Percentiles rank a stretch among this genome's conserved stretches.
Evolutionary conservation across 495 filamentous ascomycete species (phyloP).

Genomic region (Xylaria nigripes): DNA sequence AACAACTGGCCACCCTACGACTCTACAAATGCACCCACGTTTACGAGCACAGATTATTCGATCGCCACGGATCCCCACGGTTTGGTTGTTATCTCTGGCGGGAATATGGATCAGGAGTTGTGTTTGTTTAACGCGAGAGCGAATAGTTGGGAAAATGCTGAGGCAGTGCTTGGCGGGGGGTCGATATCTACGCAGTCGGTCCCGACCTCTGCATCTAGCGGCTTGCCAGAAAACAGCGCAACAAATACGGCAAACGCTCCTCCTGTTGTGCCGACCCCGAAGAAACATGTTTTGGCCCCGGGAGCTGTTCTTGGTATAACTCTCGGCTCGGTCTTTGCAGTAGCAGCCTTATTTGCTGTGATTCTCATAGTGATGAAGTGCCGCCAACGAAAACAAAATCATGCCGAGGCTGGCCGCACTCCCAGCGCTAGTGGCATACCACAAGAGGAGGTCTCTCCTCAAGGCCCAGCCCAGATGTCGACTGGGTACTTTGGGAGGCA

Average conservation of each 20-base stretch:
- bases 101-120: constrained; percentile 55
- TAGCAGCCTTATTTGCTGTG: constrained; percentile 58
- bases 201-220: constrained; percentile 26
- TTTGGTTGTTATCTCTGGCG: constrained; percentile 70
- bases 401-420: constrained; percentile 39
- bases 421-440: constrained; percentile 44
- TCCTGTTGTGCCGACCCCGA: constrained; percentile 11
- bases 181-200: constrained; percentile 26
- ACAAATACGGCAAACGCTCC: constrained; percentile 7
- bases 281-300: constrained; percentile 34
- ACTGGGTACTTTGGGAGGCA: constrained; percentile 40
- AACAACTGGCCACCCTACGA: constrained; percentile 75
- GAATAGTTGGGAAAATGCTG: constrained; percentile 78
- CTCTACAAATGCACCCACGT: constrained; percentile 56
- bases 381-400: constrained; percentile 37
- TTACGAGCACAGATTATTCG: constrained; percentile 40
- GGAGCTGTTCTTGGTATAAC: constrained; percentile 67
- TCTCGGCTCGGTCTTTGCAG: constrained; percentile 67
- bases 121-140: constrained; percentile 71
- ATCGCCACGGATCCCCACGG: constrained; percentile 45
- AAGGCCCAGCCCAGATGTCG: constrained; percentile 45
- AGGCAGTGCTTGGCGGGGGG: constrained; percentile 49
- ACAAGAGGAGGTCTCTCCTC: constrained; percentile 45
- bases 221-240: neutral
- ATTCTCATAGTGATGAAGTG: constrained; percentile 62